A percentile compares a stretch with the other conserved stretches of the same genome.
phyloP scores from a whole-genome alignment of 176 grass and related monocot genomes.

The Neostapfia colusana region DNA sequence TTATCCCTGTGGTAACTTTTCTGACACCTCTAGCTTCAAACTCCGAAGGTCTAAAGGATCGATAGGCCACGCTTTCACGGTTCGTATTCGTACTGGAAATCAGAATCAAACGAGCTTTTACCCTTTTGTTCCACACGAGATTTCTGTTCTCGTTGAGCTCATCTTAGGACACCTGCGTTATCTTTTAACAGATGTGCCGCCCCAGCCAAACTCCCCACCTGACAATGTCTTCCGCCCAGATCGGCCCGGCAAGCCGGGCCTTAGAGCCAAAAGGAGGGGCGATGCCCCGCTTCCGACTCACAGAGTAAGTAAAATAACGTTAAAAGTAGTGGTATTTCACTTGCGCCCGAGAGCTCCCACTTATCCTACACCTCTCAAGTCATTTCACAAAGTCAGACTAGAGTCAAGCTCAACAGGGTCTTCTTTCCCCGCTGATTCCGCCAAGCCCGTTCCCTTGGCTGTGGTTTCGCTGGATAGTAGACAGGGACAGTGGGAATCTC shows the following conservation, averaged over 20 bases:
- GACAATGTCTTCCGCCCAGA: slow-evolving; percentile 63
- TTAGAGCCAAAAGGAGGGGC: neutral
- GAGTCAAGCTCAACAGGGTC: too few species aligned
- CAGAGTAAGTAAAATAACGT: slow-evolving; percentile 76
- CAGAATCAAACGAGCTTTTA: too few species aligned
- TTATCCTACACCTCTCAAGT: neutral
- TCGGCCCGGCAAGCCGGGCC: neutral
- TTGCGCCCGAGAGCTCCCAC: slow-evolving; percentile 29
- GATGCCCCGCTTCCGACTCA: slow-evolving; percentile 35
- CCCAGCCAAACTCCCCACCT: slow-evolving; percentile 66
- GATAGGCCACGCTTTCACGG: too few species aligned
- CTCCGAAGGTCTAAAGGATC: too few species aligned
- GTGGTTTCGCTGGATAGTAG: too few species aligned
- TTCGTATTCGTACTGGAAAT: too few species aligned
- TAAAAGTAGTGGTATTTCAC: slow-evolving; percentile 84
- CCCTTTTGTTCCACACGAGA: slow-evolving; percentile 74
- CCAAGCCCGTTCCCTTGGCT: too few species aligned
- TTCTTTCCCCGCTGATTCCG: too few species aligned
- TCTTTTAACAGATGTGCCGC: slow-evolving; percentile 65
- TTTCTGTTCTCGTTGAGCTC: slow-evolving; percentile 72
- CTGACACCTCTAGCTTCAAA: too few species aligned
- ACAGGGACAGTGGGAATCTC: slow-evolving; percentile 14
- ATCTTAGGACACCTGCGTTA: slow-evolving; percentile 68
- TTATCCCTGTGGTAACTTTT: too few species aligned
- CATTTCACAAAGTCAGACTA: too few species aligned